Conservation (phyloP, 1,139 yeast genomes). For the Candida glucosophila region DNA sequence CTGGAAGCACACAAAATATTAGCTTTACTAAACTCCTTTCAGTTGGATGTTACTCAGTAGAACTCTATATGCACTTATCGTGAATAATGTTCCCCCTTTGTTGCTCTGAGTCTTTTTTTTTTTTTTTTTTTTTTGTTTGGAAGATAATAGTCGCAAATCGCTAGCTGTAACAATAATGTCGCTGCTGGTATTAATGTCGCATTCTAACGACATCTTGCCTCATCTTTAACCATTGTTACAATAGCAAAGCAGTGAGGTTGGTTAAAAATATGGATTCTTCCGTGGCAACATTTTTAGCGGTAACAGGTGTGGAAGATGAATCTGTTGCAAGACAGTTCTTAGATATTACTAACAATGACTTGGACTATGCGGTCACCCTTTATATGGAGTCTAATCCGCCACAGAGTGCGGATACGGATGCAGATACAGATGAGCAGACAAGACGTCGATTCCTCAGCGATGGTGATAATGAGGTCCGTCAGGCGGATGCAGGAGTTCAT, state of each 20-base stretch:
- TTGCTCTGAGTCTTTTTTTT: no score
- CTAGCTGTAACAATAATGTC: no score
- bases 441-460: slow-evolving; percentile 62
- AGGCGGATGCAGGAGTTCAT: slow-evolving; percentile 71
- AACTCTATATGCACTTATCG: no score
- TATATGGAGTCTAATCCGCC: slow-evolving; percentile 55
- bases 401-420: slow-evolving; percentile 23
- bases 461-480: slow-evolving; percentile 31
- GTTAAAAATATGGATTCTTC: slow-evolving; percentile 36
- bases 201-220: slow-evolving; percentile 5
- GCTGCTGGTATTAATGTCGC: no score
- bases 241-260: background rate
- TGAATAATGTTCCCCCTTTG: no score
- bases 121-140: no score
- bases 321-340: slow-evolving; percentile 69
- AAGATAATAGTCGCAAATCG: no score
- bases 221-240: background rate
- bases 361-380: slow-evolving; percentile 80
- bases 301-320: slow-evolving; percentile 69
- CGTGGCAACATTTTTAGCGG: slow-evolving; percentile 70
- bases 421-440: slow-evolving; percentile 41
- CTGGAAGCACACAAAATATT: no score
- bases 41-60: no score
- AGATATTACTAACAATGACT: slow-evolving; percentile 68
- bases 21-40: no score